These are phyloP conservation scores for Lodderomyces jiufengensis DNA, from an alignment of 1,139 yeast genomes.

Conservation along the genomic window DNA sequence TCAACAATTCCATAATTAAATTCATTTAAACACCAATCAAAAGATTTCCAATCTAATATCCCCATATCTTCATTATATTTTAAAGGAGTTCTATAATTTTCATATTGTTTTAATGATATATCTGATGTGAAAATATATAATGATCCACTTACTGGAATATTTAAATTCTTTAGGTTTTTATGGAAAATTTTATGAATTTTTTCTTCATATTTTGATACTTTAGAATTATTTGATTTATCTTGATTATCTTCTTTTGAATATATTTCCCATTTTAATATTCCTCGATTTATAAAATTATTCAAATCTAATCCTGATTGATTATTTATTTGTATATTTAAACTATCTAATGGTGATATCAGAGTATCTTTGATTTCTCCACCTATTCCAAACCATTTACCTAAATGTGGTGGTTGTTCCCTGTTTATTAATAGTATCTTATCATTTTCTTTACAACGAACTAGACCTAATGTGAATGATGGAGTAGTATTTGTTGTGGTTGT, in stretches of 20 bases:
- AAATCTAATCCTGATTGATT: conserved; percentile 44
- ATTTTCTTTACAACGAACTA: conserved; percentile 33
- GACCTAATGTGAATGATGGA: conserved; percentile 34
- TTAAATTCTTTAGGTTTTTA: neutral
- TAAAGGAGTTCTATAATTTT: conserved; percentile 23
- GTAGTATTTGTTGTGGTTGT: no score
- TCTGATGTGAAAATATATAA: conserved; percentile 41
- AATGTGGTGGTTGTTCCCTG: conserved; percentile 46
- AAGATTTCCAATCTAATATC: conserved; percentile 42
- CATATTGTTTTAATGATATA: conserved; percentile 24
- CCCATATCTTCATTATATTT: conserved; percentile 35
- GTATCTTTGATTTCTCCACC: conserved; percentile 43
- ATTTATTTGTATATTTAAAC: conserved; percentile 41
- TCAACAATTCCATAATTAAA: conserved; percentile 46
- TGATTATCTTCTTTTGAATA: neutral
- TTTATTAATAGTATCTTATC: conserved; percentile 35
- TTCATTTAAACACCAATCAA: conserved; percentile 36
- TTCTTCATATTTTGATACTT: no score
- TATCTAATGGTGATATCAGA: conserved; percentile 32
- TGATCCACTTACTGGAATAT: conserved; percentile 25
- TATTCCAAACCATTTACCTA: conserved; percentile 53
- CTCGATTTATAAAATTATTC: conserved; percentile 29
- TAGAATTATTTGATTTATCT: neutral
- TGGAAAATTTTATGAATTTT: no score
- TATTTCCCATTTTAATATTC: conserved; percentile 37